A percentile compares a stretch with the other conserved stretches of the same genome.
phyloP scores from a whole-genome alignment of 805 yeast species.

The Crinitomyces ghanaensis region DNA sequence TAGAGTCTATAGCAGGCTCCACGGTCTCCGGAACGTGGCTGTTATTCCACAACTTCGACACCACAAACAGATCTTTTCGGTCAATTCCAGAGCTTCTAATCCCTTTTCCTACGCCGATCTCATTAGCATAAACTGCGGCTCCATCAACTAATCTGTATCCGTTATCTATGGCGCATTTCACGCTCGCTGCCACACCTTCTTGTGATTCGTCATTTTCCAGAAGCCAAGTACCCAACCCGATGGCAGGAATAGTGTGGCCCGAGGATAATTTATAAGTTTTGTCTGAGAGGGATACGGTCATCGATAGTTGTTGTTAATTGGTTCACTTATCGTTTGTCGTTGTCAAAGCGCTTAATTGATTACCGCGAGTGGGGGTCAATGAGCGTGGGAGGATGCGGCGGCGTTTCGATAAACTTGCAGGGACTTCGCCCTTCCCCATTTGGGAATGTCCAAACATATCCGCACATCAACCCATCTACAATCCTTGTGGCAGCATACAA shows the following conservation, averaged over 20 bases:
- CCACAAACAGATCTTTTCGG: conserved; percentile 31
- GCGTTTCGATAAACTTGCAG: too few species aligned
- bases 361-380: too few species aligned
- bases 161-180: conserved; percentile 33
- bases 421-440: too few species aligned
- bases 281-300: too few species aligned
- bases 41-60: conserved; percentile 29
- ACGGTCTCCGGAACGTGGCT: conserved; percentile 32
- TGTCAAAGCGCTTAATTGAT: too few species aligned
- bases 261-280: conserved; percentile 23
- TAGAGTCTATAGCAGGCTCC: conserved; percentile 31
- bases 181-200: conserved; percentile 20
- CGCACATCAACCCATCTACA: too few species aligned
- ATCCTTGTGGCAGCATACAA: too few species aligned
- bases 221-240: conserved; percentile 42
- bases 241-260: conserved; percentile 40
- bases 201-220: conserved; percentile 25
- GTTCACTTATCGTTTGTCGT: too few species aligned
- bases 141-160: conserved; percentile 59
- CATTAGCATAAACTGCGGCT: conserved; percentile 47
- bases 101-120: conserved; percentile 41
- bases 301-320: too few species aligned
- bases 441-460: too few species aligned
- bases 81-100: conserved; percentile 48
- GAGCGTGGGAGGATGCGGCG: too few species aligned